Conservation (phyloP, 2,329 filamentous ascomycete species). For the Penicillium rolfsii region DNA sequence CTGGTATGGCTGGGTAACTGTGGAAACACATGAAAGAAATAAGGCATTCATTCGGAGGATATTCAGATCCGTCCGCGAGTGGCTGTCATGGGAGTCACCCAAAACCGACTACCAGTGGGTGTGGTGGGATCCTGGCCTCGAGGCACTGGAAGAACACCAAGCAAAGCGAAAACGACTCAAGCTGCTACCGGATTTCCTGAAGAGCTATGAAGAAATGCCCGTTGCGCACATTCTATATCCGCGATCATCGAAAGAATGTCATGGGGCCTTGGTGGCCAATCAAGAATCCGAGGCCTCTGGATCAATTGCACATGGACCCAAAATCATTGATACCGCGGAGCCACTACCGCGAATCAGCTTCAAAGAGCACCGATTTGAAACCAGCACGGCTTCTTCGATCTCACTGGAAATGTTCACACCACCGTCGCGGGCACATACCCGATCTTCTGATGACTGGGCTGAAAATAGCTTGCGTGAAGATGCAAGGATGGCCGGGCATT, state of each 20-base stretch:
- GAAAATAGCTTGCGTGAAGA: background rate
- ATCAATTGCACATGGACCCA: background rate
- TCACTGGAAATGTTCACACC: conserved; percentile 10
- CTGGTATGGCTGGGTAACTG: conserved; percentile 49
- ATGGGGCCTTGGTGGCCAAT: conserved; percentile 5
- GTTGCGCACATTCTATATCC: conserved; percentile 36
- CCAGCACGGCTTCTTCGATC: background rate
- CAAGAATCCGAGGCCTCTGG: background rate
- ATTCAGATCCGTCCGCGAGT: conserved; percentile 29
- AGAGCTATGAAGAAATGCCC: conserved; percentile 31
- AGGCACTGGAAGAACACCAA: conserved; percentile 28
- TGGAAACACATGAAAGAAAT: conserved; percentile 36
- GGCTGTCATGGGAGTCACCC: conserved; percentile 41
- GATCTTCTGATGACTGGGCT: background rate
- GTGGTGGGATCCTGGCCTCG: conserved; percentile 46
- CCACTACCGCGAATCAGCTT: background rate
- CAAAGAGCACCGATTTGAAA: background rate
- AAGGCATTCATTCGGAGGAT: conserved; percentile 30
- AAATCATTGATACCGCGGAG: background rate
- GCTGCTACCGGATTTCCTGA: conserved; percentile 34
- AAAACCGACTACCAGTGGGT: conserved; percentile 44
- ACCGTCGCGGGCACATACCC: background rate
- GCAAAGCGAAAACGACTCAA: conserved; percentile 20
- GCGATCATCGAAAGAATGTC: conserved; percentile 15
- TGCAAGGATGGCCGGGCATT: background rate